phyloP scores from a whole-genome alignment of 2,329 filamentous ascomycete species.

The Acrocalymma vagum region DNA sequence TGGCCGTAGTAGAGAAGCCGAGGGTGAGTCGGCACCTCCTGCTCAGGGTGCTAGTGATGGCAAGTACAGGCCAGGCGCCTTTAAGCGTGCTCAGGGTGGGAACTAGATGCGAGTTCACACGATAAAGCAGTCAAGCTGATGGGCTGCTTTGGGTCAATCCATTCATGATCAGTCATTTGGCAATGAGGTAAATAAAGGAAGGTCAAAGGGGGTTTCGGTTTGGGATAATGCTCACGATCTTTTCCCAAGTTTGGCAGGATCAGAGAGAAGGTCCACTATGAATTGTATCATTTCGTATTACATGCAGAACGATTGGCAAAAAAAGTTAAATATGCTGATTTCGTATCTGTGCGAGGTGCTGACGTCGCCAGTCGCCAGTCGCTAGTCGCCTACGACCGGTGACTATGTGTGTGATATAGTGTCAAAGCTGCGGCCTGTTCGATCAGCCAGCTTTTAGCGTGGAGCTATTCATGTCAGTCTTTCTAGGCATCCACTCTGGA shows the following conservation, averaged over 20 bases:
- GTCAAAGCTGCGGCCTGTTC: no score
- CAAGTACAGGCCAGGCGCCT: slow-evolving; percentile 51
- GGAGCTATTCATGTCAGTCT: no score
- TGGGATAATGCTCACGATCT: slow-evolving; percentile 7
- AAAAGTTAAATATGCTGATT: no score
- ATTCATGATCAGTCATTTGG: slow-evolving; percentile 7
- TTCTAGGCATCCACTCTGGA: no score
- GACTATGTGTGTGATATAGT: no score
- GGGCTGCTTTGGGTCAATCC: slow-evolving; percentile 1
- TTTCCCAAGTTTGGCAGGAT: slow-evolving; percentile 10
- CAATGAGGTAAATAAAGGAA: slow-evolving; percentile 8
- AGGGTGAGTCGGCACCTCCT: slow-evolving; percentile 33
- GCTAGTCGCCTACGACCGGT: no score
- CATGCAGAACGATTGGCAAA: no score
- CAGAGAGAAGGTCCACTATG: no score
- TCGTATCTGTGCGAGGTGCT: no score
- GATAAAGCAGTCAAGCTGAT: neutral
- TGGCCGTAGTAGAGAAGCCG: slow-evolving; percentile 29
- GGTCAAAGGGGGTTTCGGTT: slow-evolving; percentile 9
- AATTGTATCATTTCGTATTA: no score
- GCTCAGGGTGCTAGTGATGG: slow-evolving; percentile 39
- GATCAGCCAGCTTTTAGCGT: no score
- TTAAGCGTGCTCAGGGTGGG: slow-evolving; percentile 29
- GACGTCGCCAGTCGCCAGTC: no score
- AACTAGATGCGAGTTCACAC: slow-evolving; percentile 9